Evolutionary conservation across 169 alveolate genomes (phyloP).

Genomic region (Fabrea salina): DNA sequence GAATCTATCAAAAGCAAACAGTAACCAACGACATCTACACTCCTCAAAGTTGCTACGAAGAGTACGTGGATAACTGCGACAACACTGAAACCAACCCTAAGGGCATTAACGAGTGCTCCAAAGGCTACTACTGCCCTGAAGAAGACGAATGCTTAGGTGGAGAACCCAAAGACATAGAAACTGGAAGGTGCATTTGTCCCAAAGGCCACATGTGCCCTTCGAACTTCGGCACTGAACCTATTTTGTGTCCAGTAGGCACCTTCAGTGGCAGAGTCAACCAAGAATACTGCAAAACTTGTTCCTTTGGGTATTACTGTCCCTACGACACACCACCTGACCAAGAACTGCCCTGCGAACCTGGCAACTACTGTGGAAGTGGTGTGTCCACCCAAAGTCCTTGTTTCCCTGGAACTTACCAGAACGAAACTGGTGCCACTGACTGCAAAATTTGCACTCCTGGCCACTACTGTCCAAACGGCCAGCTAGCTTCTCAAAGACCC

Average conservation of each 20-base stretch:
- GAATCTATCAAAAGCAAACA: background rate
- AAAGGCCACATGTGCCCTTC: background rate
- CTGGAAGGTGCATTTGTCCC: background rate
- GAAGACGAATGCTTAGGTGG: background rate
- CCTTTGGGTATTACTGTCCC: conserved; percentile 16
- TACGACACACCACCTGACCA: background rate
- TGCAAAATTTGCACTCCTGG: background rate
- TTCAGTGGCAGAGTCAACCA: background rate
- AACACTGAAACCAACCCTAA: background rate
- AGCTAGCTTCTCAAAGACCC: background rate
- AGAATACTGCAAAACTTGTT: background rate
- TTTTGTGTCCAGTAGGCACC: conserved; percentile 3
- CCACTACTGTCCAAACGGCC: background rate
- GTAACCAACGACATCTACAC: background rate
- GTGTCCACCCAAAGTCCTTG: background rate
- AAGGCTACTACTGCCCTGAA: conserved; percentile 5
- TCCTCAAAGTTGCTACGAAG: background rate
- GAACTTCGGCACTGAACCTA: background rate
- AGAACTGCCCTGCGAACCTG: background rate
- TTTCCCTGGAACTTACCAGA: background rate
- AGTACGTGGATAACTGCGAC: background rate
- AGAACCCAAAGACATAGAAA: background rate
- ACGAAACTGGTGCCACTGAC: background rate
- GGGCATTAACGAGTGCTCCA: background rate
- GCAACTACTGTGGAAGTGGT: background rate